Conservation (phyloP, 345 rosid species). For the Brassica incana region DNA sequence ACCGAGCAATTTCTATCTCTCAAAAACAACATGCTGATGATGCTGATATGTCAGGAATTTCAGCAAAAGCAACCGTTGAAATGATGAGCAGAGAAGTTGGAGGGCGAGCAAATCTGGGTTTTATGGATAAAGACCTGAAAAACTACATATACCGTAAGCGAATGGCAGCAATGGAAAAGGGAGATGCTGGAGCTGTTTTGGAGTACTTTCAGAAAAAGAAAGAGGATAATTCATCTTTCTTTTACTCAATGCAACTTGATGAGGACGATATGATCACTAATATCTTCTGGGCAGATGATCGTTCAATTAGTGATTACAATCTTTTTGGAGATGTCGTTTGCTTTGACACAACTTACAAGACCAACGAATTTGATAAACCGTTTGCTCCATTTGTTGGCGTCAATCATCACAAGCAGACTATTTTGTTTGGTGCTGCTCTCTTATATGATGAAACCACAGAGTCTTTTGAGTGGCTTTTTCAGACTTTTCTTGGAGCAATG, state of each 20-base stretch:
- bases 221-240: neutral
- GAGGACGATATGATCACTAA: neutral
- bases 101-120: neutral
- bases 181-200: neutral
- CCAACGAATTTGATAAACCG: neutral
- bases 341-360: neutral
- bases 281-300: neutral
- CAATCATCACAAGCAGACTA: neutral
- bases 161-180: neutral
- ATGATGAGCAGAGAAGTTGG: slow-evolving; percentile 4
- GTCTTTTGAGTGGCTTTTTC: neutral
- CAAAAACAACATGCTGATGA: neutral
- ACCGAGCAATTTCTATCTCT: neutral
- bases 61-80: slow-evolving; percentile 9
- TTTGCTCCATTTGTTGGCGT: neutral
- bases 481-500: neutral
- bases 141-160: neutral
- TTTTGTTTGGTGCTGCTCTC: slow-evolving; percentile 8
- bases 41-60: slow-evolving; percentile 6
- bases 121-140: neutral
- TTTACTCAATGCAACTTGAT: neutral
- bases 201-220: neutral
- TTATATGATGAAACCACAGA: slow-evolving; percentile 9
- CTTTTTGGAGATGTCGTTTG: neutral
- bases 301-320: neutral